Percentiles rank a stretch among this genome's conserved stretches.
Conservation (phyloP, 2,329 filamentous ascomycete genomes). For the Colletotrichum sp. region DNA sequence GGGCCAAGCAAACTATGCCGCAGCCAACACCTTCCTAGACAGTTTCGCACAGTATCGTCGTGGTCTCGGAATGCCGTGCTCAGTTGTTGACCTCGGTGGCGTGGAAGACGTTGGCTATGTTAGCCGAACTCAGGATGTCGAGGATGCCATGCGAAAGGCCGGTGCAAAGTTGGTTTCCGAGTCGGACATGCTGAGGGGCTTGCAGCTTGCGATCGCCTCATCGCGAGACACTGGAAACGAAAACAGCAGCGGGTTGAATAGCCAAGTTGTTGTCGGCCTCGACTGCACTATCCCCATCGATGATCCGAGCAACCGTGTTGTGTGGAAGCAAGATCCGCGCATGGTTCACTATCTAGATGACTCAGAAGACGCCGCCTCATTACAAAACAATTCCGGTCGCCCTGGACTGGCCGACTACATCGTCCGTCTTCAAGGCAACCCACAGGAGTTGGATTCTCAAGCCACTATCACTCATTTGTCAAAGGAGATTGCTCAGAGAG, state of each 20-base stretch:
- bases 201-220: not conserved
- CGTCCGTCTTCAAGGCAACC: not conserved
- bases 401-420: not conserved
- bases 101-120: constrained; percentile 40
- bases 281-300: not conserved
- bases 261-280: not conserved
- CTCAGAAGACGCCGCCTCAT: too few relatives aligned
- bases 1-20: constrained; percentile 44
- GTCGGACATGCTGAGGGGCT: not conserved
- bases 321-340: not conserved
- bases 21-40: constrained; percentile 46
- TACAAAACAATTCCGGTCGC: not conserved
- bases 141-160: not conserved
- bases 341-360: not conserved
- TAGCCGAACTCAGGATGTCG: constrained; percentile 37
- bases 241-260: not conserved
- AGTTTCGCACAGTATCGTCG: constrained; percentile 41
- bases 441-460: not conserved
- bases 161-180: not conserved
- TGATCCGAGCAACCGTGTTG: not conserved
- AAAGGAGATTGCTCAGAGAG: not conserved
- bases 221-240: not conserved
- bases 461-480: not conserved
- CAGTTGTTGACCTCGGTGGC: constrained; percentile 42
- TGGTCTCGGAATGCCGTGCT: constrained; percentile 37